Base-by-base conservation (phyloP, 345 rosid species). In the Eucalyptus caleyi region DNA sequence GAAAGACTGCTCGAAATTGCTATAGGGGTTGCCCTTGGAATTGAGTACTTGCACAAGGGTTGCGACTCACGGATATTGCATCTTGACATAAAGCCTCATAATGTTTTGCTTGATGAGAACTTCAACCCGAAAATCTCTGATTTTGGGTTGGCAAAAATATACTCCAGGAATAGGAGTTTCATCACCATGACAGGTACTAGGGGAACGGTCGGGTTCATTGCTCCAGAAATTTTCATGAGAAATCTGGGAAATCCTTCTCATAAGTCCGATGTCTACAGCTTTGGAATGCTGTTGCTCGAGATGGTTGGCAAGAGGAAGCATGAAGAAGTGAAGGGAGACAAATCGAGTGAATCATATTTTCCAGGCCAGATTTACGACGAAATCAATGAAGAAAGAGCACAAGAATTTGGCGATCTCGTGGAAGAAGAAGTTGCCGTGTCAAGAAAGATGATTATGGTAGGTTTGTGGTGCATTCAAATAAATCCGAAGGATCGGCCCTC, bases 381-480 rank as follows among this genome's bases (percentile, higher is more conserved):
- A 47, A 85, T 91, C 14, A 16, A 42, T 6, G 42, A 89, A 72
- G 89, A 89, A 9, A 45, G 54, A 15, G 49, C 80, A 4, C 24
- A 6, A 56, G 77, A 21, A 50, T 7, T 40, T 4, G 88, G 88
- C 30, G 44, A 34, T 10, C 88, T 26, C n/a, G 62, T 87, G 88
- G 91, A 86, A 34, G 90, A 89, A 42, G 88, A 88, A 24, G 87
- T 51, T 24, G 49, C 34, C 1, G 77, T 87, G 72, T 77, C 30
- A 32, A 91, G 89, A 60, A 92, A 92, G 88, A 89, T 92, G 81
- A 4, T 45, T 16, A 90, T 92, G 90, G 90, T 92, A 30, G 93
- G 93, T 15, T 50, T 93, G 45, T 92, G 93, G 94, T 89, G 94
- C 92, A 92, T 93, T n/a, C 93, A 93, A 69, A 50, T 89, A 37